These are phyloP conservation scores for Vitis hybrid DNA, from an alignment of 177 flowering plant genomes.

Conservation along the genomic window DNA sequence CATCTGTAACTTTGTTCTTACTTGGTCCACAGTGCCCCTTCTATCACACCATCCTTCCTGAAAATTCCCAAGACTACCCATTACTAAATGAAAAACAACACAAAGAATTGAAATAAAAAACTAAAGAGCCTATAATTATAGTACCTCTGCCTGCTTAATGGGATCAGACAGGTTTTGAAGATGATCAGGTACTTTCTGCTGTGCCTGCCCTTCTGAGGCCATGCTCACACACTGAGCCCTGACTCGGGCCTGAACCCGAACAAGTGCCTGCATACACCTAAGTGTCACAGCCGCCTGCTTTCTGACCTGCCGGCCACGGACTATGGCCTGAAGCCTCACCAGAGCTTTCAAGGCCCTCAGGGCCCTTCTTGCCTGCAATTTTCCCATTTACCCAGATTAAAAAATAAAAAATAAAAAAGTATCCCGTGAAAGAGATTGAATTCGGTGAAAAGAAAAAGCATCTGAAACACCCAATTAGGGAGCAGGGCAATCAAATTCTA, in stretches of 20 bases:
- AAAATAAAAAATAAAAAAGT: background rate
- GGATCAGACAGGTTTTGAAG: slow-evolving; percentile 16
- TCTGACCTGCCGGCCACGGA: slow-evolving; percentile 49
- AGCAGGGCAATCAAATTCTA: too few species aligned
- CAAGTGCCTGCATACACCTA: slow-evolving; percentile 61
- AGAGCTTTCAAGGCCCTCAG: slow-evolving; percentile 53
- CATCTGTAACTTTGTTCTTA: slow-evolving; percentile 62
- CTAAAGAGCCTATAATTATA: background rate
- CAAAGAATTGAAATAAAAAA: background rate
- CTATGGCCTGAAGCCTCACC: slow-evolving; percentile 57
- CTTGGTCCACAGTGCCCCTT: slow-evolving; percentile 63
- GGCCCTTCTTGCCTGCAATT: slow-evolving; percentile 47
- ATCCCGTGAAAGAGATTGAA: too few species aligned
- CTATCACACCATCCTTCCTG: slow-evolving; percentile 85
- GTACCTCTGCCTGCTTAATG: slow-evolving; percentile 39
- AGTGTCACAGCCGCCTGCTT: slow-evolving; percentile 62
- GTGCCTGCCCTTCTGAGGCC: slow-evolving; percentile 18
- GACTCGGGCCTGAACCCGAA: slow-evolving; percentile 50
- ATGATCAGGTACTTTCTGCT: slow-evolving; percentile 9
- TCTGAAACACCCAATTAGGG: too few species aligned
- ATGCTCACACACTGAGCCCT: slow-evolving; percentile 25
- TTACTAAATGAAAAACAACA: background rate
- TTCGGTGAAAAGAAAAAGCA: too few species aligned
- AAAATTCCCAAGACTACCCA: background rate
- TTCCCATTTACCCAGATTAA: background rate